Evolutionary conservation across 495 filamentous ascomycete genomes (phyloP).

Genomic region (Saxophila tyrrhenica): DNA sequence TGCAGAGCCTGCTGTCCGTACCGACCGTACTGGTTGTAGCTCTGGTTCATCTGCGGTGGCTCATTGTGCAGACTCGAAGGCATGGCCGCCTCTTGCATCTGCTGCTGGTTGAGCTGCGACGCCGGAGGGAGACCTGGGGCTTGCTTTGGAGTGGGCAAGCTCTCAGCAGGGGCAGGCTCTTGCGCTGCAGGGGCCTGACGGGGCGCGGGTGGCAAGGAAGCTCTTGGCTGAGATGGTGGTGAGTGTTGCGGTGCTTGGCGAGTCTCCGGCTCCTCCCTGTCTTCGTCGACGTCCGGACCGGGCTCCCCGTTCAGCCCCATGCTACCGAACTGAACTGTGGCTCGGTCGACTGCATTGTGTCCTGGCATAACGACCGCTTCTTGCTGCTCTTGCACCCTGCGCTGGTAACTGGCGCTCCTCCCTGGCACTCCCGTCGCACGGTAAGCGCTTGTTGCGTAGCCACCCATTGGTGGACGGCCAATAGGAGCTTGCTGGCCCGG

Average conservation of each 20-base stretch:
- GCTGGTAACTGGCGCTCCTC: constrained; percentile 65
- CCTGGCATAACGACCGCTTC: constrained; percentile 98
- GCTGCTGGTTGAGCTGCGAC: constrained; percentile 32
- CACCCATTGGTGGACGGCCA: constrained; percentile 48
- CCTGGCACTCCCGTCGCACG: constrained; percentile 54
- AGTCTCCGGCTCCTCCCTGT: constrained; percentile 90
- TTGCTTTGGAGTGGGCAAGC: constrained; percentile 33
- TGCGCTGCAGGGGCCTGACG: constrained; percentile 24
- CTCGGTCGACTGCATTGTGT: constrained; percentile 88
- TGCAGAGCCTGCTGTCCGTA: constrained; percentile 46
- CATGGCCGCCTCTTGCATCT: constrained; percentile 24
- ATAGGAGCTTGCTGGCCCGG: constrained; percentile 45
- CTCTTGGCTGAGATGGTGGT: constrained; percentile 75
- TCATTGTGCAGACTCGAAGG: constrained; percentile 11
- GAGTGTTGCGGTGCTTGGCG: constrained; percentile 90
- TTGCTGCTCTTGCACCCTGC: constrained; percentile 81
- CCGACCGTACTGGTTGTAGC: constrained; percentile 52
- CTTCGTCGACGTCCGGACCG: constrained; percentile 75
- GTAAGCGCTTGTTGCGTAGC: constrained; percentile 61
- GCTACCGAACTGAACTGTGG: constrained; percentile 94
- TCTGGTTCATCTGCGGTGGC: constrained; percentile 21
- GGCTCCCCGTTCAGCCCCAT: constrained; percentile 75
- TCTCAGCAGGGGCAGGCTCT: constrained; percentile 18
- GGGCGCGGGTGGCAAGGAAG: constrained; percentile 72
- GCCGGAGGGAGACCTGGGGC: constrained; percentile 36